A percentile compares a stretch with the other conserved stretches of the same genome.
These are phyloP conservation scores for Hamigera avellanea DNA, from an alignment of 495 filamentous ascomycete species.

Conservation along the genomic window DNA sequence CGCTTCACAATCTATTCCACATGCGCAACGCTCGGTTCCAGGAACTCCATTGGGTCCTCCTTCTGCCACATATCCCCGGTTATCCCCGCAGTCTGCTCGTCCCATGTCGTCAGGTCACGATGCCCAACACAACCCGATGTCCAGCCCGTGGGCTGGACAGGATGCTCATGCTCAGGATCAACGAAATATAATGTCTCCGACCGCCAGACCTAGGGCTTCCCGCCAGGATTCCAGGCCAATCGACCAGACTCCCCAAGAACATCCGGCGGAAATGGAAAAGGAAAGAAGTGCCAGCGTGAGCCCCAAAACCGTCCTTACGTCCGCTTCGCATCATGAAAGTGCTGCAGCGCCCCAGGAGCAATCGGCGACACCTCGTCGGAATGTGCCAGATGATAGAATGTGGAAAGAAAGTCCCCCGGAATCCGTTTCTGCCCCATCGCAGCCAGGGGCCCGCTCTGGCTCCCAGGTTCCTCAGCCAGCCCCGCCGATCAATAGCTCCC, in stretches of 20 bases:
- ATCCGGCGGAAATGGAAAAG: conserved; percentile 19
- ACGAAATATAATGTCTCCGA: conserved; percentile 18
- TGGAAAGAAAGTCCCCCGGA: conserved; percentile 17
- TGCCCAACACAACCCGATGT: conserved; percentile 22
- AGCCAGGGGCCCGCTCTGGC: conserved; percentile 7
- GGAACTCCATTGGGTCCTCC: conserved; percentile 38
- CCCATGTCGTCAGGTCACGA: conserved; percentile 25
- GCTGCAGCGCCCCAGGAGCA: conserved; percentile 9
- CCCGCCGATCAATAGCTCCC: conserved; percentile 22
- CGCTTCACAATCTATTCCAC: conserved; percentile 23
- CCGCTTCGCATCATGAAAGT: conserved; percentile 21
- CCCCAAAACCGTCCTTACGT: conserved; percentile 24
- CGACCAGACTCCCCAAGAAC: conserved; percentile 16
- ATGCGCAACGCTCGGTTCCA: conserved; percentile 31
- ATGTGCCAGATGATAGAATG: conserved; percentile 16
- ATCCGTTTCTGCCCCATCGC: conserved; percentile 4
- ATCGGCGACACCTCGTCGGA: conserved; percentile 6
- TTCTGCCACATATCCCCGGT: conserved; percentile 20
- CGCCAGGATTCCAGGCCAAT: conserved; percentile 17
- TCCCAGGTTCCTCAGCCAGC: conserved; percentile 8
- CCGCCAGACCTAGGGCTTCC: conserved; percentile 13
- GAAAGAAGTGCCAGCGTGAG: conserved; percentile 32
- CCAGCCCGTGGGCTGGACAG: conserved; percentile 22
- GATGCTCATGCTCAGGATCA: conserved; percentile 16
- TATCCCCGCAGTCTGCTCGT: conserved; percentile 22